Evolutionary conservation across 805 yeast genomes (phyloP).

Genomic region (Peterozyma xylosa): DNA sequence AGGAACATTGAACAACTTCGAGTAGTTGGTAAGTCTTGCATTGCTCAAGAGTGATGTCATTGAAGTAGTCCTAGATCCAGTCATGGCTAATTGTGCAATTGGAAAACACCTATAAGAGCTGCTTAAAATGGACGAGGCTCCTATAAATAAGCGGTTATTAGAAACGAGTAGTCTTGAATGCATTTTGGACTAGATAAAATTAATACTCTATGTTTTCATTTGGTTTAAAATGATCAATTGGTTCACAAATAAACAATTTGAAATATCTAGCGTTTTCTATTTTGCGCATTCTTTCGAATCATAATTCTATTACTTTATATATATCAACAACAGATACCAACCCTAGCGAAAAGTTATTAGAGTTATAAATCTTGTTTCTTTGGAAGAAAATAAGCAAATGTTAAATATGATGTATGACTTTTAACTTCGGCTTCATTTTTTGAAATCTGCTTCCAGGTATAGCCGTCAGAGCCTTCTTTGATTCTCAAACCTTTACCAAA

Average conservation of each 20-base stretch:
- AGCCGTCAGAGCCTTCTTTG: conserved; percentile 79
- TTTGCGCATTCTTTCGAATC: background rate
- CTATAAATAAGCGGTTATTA: background rate
- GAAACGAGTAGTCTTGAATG: background rate
- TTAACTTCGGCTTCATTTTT: conserved; percentile 80
- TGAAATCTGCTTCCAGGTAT: conserved; percentile 79
- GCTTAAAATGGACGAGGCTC: background rate
- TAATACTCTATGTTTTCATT: background rate
- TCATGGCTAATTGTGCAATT: background rate
- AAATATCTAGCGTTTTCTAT: background rate
- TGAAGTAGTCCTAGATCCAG: background rate
- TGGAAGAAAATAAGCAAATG: conserved; percentile 59
- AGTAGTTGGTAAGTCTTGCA: background rate
- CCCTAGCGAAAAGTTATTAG: background rate
- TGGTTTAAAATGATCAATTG: background rate
- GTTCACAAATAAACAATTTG: background rate
- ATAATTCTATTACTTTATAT: background rate
- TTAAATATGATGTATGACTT: conserved; percentile 88
- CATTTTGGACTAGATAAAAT: background rate
- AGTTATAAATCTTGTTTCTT: background rate
- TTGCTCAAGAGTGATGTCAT: background rate
- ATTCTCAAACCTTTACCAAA: conserved; percentile 87
- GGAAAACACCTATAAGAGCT: no score
- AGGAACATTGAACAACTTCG: background rate
- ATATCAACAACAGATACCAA: background rate